Evolutionary conservation across 2,329 filamentous ascomycete species (phyloP), one percentile per base, ranked within the genome.

Genomic region (Stromatinia cepivora): DNA sequence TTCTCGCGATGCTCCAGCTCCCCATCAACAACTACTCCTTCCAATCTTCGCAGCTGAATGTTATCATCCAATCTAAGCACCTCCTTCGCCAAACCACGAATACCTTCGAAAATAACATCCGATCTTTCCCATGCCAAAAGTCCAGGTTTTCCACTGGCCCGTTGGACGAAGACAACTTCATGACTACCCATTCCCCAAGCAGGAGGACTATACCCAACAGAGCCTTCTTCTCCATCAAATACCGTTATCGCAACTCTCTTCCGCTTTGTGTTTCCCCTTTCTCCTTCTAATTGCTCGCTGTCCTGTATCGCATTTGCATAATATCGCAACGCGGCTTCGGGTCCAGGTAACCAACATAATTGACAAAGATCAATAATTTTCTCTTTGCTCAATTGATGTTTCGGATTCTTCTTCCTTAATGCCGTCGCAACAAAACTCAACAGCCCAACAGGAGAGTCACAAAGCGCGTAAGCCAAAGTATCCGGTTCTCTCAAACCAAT

Each of bases 311-410:
- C 76, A 36, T 70, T 67, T 25, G 84, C 81, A 85, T 84, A 87
- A 69, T 84, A 89, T 36, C 87, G 80, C 73, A 90, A 78, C 4
- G 83, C 84, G 1, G 84, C 84, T 74, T 91, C 88, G 0, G 88
- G 88, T 0, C 88, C 89, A 0, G 89, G 88, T 0, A 91, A 78
- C 89, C 89, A 91, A 31, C 87, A 85, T 39, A 90, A 79, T 76
- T 87, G 84, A 1, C 87, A 84, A 74, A 89, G 81, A 25, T 86
- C 87, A 70, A 91, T 81, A 34, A 91, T 81, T 67, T 90, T 86
- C 20, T 81, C 79, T 4, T 81, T 79, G 2, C 81, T 81, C 64
- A 87, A 81, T 22, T 80, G 79, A 68, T 81, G 79, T 7, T 72
- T 76, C 0, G 82, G 80, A 3, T 79, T 81, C 4, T 81, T 76